Evolutionary conservation across 2,329 filamentous ascomycete species (phyloP), one percentile per base, ranked within the genome.

Genomic region (Raffaelea ambrosiae): DNA sequence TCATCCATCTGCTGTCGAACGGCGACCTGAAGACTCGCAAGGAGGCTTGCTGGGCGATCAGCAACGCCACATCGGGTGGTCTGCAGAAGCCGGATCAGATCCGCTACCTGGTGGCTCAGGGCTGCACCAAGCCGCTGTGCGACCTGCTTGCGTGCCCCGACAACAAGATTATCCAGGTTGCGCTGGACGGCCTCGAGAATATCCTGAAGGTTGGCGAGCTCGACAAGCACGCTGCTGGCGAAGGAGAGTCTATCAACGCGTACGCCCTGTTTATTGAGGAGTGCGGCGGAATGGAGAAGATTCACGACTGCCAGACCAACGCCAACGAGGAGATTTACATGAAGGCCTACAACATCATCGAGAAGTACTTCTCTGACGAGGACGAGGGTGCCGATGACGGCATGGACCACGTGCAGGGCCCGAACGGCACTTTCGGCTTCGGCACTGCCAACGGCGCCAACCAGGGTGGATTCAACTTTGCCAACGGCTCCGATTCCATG

Each of bases 281-380:
- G 70, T 95, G 90, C 58, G 88, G 89, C 62, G 93, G 93, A 57
- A 98, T 98, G 93, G 93, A 97, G 76, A 97, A 97, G 84, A 97
- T 98, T 59, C 93, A 98, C 72, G 91, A 97, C 60, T 97, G 93
- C 80, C 93, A 98, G 76, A 96, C 94, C 75, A 98, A 98, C 62
- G 91, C 91, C 74, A 98, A 98, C 71, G 93, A 98, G 72, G 93
- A 98, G 72, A 98, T 98, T 59, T 98, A 98, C 78, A 97, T 98
- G 91, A 98, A 98, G 82, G 93, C 93, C 0, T 98, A 97, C 79
- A 97, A 95, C 79, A 98, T 98, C 70, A 98, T 98, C 58, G 93
- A 98, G 78, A 96, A 96, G 76, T 98, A 98, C 79, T 98, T 98
- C 74, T 96, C 90, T 0, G 93, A 98, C 61, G 93, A 98, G 58